These are phyloP conservation scores for Kwoniella sp. DNA, from an alignment of 768 basidiomycete species.

Conservation along the genomic window DNA sequence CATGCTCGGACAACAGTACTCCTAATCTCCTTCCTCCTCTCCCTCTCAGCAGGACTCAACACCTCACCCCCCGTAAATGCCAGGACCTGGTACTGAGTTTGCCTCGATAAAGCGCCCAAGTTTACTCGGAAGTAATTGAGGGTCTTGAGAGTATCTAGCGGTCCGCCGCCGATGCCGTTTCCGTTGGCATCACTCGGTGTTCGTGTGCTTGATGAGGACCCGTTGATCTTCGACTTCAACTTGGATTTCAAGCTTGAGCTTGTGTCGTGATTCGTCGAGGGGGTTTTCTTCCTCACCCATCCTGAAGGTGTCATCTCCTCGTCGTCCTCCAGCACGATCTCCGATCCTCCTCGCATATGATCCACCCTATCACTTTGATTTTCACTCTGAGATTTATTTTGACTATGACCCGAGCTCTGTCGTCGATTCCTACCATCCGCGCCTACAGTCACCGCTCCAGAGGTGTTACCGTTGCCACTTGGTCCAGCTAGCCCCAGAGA, in stretches of 20 bases:
- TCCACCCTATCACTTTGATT: background rate
- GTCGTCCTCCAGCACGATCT: conserved; percentile 20
- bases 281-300: conserved; percentile 48
- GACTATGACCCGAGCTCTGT: background rate
- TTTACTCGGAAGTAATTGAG: conserved; percentile 61
- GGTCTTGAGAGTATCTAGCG: conserved; percentile 21
- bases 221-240: background rate
- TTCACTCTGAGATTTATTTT: background rate
- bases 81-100: conserved; percentile 75
- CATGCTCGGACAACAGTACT: conserved; percentile 24
- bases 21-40: conserved; percentile 61
- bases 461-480: no score
- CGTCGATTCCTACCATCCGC: background rate
- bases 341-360: background rate
- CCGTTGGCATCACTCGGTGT: no score
- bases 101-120: conserved; percentile 58
- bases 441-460: background rate
- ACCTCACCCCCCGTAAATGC: conserved; percentile 74
- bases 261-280: conserved; percentile 5
- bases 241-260: background rate
- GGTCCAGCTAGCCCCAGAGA: no score
- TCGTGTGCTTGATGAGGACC: no score
- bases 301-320: conserved; percentile 37
- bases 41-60: conserved; percentile 63
- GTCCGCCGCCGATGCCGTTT: background rate